Percentiles rank a stretch among this genome's conserved stretches.
phyloP scores from a whole-genome alignment of 2,329 filamentous ascomycete genomes.

The Penicillium sp. region DNA sequence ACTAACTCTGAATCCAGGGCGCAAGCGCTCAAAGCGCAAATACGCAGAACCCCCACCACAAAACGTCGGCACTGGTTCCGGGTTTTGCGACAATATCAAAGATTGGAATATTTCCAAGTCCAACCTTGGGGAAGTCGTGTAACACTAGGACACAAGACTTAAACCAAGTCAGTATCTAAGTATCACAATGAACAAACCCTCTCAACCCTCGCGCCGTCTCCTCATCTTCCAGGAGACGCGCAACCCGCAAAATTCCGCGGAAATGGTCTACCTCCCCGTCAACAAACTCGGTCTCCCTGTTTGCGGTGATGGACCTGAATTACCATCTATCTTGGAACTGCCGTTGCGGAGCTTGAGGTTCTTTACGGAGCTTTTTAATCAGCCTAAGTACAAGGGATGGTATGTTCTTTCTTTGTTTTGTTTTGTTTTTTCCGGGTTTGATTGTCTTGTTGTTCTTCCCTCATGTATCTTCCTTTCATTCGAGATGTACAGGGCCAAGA shows the following conservation, averaged over 20 bases:
- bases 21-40: not conserved
- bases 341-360: slow-evolving; percentile 34
- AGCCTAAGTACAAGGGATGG: slow-evolving; percentile 41
- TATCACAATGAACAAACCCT: slow-evolving; percentile 1
- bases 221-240: slow-evolving; percentile 41
- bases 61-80: not conserved
- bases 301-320: slow-evolving; percentile 32
- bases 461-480: too few relatives aligned
- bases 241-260: slow-evolving; percentile 30
- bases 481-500: too few relatives aligned
- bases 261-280: slow-evolving; percentile 34
- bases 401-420: slow-evolving; percentile 14
- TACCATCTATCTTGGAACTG: slow-evolving; percentile 37
- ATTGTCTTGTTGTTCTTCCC: not conserved
- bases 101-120: not conserved
- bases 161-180: not conserved
- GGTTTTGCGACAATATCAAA: not conserved
- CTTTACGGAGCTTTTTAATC: slow-evolving; percentile 44
- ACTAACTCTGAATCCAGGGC: not conserved
- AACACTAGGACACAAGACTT: not conserved
- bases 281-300: slow-evolving; percentile 40
- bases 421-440: not conserved
- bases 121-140: not conserved
- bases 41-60: not conserved
- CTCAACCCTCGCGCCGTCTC: slow-evolving; percentile 21